Evolutionary conservation across 139 green algal species (phyloP).

Genomic region (Chlorella sp.): DNA sequence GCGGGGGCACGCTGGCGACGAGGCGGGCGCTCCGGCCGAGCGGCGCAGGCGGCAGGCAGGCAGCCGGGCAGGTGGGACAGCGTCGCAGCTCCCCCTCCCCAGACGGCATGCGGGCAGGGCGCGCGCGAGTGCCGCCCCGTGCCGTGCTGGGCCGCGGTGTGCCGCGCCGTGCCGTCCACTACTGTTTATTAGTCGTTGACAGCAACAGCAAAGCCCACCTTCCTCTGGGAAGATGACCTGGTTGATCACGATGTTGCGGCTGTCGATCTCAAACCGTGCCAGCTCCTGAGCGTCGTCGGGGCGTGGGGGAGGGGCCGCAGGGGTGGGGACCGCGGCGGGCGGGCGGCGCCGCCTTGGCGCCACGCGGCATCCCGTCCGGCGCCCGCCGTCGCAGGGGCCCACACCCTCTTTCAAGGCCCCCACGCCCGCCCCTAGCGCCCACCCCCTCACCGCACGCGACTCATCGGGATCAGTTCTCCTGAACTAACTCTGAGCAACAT

Average conservation of each 20-base stretch:
- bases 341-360: background rate
- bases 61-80: too few relatives aligned
- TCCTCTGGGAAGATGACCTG: conserved; percentile 89
- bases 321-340: background rate
- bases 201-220: conserved; percentile 24
- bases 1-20: background rate
- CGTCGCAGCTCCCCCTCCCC: too few relatives aligned
- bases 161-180: too few relatives aligned
- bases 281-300: conserved; percentile 74
- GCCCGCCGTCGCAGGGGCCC: background rate
- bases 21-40: background rate
- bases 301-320: background rate
- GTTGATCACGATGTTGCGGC: conserved; percentile 97
- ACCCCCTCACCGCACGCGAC: too few relatives aligned
- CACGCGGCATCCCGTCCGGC: background rate
- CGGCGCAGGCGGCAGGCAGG: too few relatives aligned
- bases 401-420: background rate
- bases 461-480: too few relatives aligned
- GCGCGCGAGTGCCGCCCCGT: too few relatives aligned
- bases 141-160: too few relatives aligned
- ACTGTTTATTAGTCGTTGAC: too few relatives aligned
- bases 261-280: conserved; percentile 95
- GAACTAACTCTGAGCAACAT: too few relatives aligned
- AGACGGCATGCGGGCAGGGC: too few relatives aligned
- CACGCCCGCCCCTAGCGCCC: too few relatives aligned